Evolutionary conservation across 768 basidiomycete species (phyloP).

Genomic region (Albatrellus ellisii): DNA sequence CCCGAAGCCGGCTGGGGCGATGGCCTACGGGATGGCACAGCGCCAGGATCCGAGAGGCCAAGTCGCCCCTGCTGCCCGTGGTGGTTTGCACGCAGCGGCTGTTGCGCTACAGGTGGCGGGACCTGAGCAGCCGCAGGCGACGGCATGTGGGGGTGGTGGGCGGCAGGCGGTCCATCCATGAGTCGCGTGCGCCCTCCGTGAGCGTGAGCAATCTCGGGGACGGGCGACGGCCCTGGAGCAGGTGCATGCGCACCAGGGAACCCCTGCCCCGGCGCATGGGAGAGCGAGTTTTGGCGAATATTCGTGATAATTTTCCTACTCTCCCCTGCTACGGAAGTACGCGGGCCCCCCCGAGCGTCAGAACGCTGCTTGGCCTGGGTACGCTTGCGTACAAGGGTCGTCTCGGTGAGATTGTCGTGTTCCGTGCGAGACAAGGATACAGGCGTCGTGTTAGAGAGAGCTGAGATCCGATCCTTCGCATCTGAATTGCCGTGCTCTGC

Average conservation of each 20-base stretch:
- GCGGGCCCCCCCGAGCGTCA: slow-evolving; percentile 20
- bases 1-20: neutral
- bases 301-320: slow-evolving; percentile 38
- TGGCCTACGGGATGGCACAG: slow-evolving; percentile 2
- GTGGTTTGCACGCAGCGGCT: slow-evolving; percentile 9
- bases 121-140: slow-evolving; percentile 7
- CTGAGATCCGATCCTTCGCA: slow-evolving; percentile 59
- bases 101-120: slow-evolving; percentile 5
- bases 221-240: neutral
- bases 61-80: slow-evolving; percentile 3
- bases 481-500: slow-evolving; percentile 69
- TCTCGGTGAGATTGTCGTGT: slow-evolving; percentile 68
- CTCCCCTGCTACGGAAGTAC: no score
- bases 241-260: neutral
- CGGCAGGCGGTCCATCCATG: neutral
- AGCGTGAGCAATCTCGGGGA: neutral
- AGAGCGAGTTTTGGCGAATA: slow-evolving; percentile 37
- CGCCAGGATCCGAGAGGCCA: neutral
- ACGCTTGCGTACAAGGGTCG: slow-evolving; percentile 69
- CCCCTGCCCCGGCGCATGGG: slow-evolving; percentile 13
- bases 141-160: slow-evolving; percentile 1
- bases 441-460: slow-evolving; percentile 48
- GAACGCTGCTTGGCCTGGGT: slow-evolving; percentile 58
- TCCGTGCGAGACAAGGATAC: slow-evolving; percentile 62
- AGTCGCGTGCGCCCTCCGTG: slow-evolving; percentile 1